Percentiles rank a stretch among this genome's conserved stretches.
Evolutionary conservation across 1,284 basidiomycete species (phyloP).

Genomic region (Boletus calvinii): DNA sequence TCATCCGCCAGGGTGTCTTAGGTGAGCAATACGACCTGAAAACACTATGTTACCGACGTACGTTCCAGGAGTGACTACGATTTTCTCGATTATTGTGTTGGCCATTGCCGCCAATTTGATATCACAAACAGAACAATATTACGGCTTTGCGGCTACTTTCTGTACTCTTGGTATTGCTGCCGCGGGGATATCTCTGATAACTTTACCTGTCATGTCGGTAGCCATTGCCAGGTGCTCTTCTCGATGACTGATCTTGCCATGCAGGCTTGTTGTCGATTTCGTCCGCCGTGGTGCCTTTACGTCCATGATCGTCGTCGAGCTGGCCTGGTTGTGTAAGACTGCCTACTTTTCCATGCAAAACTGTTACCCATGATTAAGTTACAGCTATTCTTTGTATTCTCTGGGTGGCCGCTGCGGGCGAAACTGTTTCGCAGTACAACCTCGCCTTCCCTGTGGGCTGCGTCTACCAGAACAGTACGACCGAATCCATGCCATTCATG

Average conservation of each 20-base stretch:
- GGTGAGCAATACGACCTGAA: conserved; percentile 15
- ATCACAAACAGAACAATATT: conserved; percentile 22
- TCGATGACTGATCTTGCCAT: conserved; percentile 8
- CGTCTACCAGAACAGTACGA: conserved; percentile 17
- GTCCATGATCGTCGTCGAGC: conserved; percentile 39
- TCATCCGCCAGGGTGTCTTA: conserved; percentile 25
- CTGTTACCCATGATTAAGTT: conserved; percentile 3
- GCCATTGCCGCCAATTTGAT: conserved; percentile 36
- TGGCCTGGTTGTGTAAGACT: conserved; percentile 38
- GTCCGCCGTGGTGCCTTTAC: conserved; percentile 36
- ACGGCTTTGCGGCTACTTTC: conserved; percentile 26
- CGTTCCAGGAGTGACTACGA: conserved; percentile 19
- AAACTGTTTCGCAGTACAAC: conserved; percentile 31
- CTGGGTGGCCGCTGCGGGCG: conserved; percentile 52
- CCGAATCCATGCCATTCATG: neutral
- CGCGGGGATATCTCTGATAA: conserved; percentile 42
- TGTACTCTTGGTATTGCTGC: conserved; percentile 47
- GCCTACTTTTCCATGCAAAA: neutral
- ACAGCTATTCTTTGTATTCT: conserved; percentile 55
- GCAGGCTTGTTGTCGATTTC: conserved; percentile 37
- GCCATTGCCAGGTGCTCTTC: neutral
- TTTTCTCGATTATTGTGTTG: conserved; percentile 40
- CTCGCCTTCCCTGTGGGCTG: conserved; percentile 28
- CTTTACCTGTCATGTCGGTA: conserved; percentile 48
- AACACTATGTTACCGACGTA: conserved; percentile 5